Percentiles rank a stretch among this genome's conserved stretches.
Evolutionary conservation across 169 alveolate species (phyloP).

Genomic region (Plasmodium sp.): DNA sequence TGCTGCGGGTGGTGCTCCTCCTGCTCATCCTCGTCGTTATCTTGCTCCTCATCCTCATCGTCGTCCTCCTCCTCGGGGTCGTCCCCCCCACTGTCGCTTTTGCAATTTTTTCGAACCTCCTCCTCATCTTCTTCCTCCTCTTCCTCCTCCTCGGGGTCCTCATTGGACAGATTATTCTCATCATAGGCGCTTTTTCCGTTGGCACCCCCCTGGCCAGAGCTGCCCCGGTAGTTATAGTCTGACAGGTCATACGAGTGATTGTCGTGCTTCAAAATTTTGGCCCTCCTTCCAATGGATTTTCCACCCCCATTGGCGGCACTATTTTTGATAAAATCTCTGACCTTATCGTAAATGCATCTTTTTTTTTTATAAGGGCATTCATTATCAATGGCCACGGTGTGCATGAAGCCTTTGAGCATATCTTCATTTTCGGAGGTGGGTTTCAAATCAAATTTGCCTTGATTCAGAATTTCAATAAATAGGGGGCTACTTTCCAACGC

Average conservation of each 20-base stretch:
- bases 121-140: constrained; percentile 32
- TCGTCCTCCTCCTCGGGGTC: constrained; percentile 1
- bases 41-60: constrained; percentile 1
- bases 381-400: constrained; percentile 57
- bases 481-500: constrained; percentile 62
- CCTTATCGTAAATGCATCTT: constrained; percentile 75
- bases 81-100: constrained; percentile 2
- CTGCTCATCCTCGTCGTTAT: neutral
- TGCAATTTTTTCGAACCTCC: constrained; percentile 5
- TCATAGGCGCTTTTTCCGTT: constrained; percentile 6
- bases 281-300: constrained; percentile 48
- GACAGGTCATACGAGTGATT: neutral
- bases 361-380: constrained; percentile 75
- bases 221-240: neutral
- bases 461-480: constrained; percentile 62
- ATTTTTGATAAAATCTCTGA: constrained; percentile 57
- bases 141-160: constrained; percentile 25
- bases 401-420: constrained; percentile 61
- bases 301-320: neutral
- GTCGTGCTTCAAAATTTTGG: neutral
- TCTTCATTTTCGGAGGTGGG: constrained; percentile 70
- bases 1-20: constrained; percentile 25
- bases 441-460: constrained; percentile 69
- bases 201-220: neutral
- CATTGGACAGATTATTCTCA: constrained; percentile 13